phyloP scores from a whole-genome alignment of 1,284 basidiomycete genomes.

The Apiotrichum brassicae region DNA sequence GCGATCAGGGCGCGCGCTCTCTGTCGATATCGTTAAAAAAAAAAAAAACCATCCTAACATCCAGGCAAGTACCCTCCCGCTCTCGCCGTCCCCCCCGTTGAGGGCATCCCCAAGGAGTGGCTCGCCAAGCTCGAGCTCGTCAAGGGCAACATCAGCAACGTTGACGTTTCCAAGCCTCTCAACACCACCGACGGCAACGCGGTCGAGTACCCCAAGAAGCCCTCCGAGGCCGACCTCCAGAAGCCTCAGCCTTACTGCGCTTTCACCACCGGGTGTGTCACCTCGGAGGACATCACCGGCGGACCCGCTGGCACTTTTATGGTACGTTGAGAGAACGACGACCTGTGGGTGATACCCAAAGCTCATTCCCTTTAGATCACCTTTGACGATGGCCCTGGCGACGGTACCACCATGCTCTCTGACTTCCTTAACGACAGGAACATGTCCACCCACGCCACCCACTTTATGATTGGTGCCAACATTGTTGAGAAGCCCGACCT shows the following conservation, averaged over 20 bases:
- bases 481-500: not conserved
- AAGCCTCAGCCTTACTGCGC: conserved; percentile 35
- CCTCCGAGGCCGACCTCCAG: not conserved
- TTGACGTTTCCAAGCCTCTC: conserved; percentile 6
- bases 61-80: conserved; percentile 17
- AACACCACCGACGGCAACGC: conserved; percentile 15
- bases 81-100: conserved; percentile 8
- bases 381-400: conserved; percentile 53
- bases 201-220: conserved; percentile 14
- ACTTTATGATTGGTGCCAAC: conserved; percentile 44
- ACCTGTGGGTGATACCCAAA: too few relatives aligned
- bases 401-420: conserved; percentile 49
- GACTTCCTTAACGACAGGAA: conserved; percentile 50
- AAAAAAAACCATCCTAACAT: too few relatives aligned
- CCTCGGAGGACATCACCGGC: conserved; percentile 24
- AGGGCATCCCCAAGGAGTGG: conserved; percentile 23
- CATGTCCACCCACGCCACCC: conserved; percentile 50
- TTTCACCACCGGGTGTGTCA: conserved; percentile 39
- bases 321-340: too few relatives aligned
- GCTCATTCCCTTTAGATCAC: conserved; percentile 36
- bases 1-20: too few relatives aligned
- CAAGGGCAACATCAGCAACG: conserved; percentile 5
- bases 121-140: conserved; percentile 17
- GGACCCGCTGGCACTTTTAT: conserved; percentile 34
- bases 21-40: too few relatives aligned